Conservation (phyloP, 805 yeast genomes). For the Ogataea philodendri region DNA sequence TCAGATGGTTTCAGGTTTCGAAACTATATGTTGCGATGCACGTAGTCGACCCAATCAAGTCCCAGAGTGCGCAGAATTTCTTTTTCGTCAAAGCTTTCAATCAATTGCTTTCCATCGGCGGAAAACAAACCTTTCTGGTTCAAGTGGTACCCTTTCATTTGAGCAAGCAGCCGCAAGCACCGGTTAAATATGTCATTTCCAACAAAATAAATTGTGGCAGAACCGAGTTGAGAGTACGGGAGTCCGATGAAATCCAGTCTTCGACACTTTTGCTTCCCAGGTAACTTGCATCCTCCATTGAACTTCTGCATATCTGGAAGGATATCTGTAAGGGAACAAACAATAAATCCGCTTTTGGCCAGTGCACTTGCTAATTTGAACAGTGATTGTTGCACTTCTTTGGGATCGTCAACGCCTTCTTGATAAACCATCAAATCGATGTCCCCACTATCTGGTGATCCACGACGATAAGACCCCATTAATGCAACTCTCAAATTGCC, state of each 20-base stretch:
- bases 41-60: conserved; percentile 31
- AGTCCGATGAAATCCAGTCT: conserved; percentile 52
- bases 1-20: too few species aligned
- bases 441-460: conserved; percentile 47
- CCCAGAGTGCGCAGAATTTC: conserved; percentile 45
- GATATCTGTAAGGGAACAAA: conserved; percentile 24
- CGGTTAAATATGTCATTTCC: conserved; percentile 55
- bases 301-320: conserved; percentile 28
- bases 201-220: conserved; percentile 50
- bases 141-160: conserved; percentile 36
- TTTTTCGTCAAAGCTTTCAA: conserved; percentile 45
- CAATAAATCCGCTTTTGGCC: conserved; percentile 18
- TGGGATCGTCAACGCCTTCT: conserved; percentile 28
- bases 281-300: conserved; percentile 38
- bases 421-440: conserved; percentile 49
- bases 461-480: conserved; percentile 55
- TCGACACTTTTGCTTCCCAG: conserved; percentile 38
- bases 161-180: conserved; percentile 42
- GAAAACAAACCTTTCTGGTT: conserved; percentile 45
- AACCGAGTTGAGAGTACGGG: conserved; percentile 45
- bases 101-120: conserved; percentile 19
- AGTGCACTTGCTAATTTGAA: conserved; percentile 16
- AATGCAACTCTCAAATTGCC: conserved; percentile 36
- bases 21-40: conserved; percentile 21
- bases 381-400: conserved; percentile 18